Conservation (phyloP, 768 basidiomycete genomes). For the Russula sp. region DNA sequence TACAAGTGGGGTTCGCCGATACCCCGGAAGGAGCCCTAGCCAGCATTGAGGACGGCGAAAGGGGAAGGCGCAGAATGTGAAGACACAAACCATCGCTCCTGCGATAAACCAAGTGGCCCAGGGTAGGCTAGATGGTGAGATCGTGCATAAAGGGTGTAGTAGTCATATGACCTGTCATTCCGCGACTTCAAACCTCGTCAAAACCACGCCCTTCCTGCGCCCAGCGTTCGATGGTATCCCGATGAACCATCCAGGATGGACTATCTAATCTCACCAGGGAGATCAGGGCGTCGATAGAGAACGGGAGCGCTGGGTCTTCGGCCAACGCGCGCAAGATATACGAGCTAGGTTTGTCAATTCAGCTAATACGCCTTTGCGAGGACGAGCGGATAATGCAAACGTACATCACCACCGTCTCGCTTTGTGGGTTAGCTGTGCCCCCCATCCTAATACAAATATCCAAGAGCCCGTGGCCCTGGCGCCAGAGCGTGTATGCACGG, state of each 20-base stretch:
- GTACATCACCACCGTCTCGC: conserved; percentile 44
- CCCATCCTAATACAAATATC: conserved; percentile 38
- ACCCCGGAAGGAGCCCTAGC: too few relatives aligned
- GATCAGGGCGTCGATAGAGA: conserved; percentile 32
- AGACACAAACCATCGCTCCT: background rate
- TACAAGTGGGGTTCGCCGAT: too few relatives aligned
- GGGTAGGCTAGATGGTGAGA: background rate
- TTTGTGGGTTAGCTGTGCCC: conserved; percentile 37
- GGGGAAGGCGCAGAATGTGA: background rate
- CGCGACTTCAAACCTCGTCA: background rate
- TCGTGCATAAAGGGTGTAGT: background rate
- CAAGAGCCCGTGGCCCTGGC: conserved; percentile 31
- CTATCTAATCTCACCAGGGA: conserved; percentile 37
- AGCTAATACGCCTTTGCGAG: background rate
- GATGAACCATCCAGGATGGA: conserved; percentile 39
- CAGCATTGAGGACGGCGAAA: background rate
- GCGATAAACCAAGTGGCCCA: background rate
- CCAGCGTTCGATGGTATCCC: conserved; percentile 32
- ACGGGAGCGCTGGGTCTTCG: conserved; percentile 36
- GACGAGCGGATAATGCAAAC: conserved; percentile 16
- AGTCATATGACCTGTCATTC: background rate
- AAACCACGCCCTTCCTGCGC: conserved; percentile 17
- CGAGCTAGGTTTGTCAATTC: conserved; percentile 30
- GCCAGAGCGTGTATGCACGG: conserved; percentile 42
- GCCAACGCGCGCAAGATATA: conserved; percentile 41